These are phyloP conservation scores for Penicillium hesseltinei DNA, from an alignment of 2,329 filamentous ascomycete genomes.

Conservation along the genomic window DNA sequence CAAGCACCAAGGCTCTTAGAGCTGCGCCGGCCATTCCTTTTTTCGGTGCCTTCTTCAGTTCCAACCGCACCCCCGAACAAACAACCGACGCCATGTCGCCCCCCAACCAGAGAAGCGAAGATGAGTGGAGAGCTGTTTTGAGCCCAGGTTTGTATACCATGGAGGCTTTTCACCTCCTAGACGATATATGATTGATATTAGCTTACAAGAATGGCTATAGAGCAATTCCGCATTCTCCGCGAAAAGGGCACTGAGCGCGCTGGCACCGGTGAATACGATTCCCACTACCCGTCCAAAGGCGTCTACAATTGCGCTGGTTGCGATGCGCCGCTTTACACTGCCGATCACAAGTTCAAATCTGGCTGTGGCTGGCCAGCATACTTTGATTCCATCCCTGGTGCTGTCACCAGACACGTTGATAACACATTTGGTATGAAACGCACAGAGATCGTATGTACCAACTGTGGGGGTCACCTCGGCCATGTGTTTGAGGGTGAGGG, in stretches of 20 bases:
- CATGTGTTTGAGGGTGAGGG: conserved; percentile 92
- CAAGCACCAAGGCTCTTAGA: conserved; percentile 43
- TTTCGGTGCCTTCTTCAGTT: conserved; percentile 70
- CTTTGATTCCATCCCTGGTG: conserved; percentile 90
- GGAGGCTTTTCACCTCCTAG: conserved; percentile 16
- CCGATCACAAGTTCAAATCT: conserved; percentile 91
- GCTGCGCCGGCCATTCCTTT: conserved; percentile 80
- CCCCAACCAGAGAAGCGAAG: conserved; percentile 74
- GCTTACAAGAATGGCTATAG: conserved; percentile 47
- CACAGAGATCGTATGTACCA: conserved; percentile 90
- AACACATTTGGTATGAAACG: conserved; percentile 74
- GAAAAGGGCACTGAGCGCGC: conserved; percentile 87
- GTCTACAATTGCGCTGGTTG: conserved; percentile 88
- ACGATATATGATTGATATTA: conserved; percentile 35
- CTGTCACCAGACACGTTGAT: conserved; percentile 80
- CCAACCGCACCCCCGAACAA: conserved; percentile 52
- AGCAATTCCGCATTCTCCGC: conserved; percentile 92
- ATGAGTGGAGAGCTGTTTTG: conserved; percentile 87
- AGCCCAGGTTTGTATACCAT: conserved; percentile 57
- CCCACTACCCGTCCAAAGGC: conserved; percentile 73
- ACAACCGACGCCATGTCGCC: conserved; percentile 52
- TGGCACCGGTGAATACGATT: conserved; percentile 79
- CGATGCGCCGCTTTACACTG: conserved; percentile 83
- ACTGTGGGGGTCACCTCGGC: conserved; percentile 88
- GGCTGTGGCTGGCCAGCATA: conserved; percentile 98